Evolutionary conservation across 2,329 filamentous ascomycete genomes (phyloP), one percentile per base, ranked within the genome.

Genomic region (Fusarium temperatum): DNA sequence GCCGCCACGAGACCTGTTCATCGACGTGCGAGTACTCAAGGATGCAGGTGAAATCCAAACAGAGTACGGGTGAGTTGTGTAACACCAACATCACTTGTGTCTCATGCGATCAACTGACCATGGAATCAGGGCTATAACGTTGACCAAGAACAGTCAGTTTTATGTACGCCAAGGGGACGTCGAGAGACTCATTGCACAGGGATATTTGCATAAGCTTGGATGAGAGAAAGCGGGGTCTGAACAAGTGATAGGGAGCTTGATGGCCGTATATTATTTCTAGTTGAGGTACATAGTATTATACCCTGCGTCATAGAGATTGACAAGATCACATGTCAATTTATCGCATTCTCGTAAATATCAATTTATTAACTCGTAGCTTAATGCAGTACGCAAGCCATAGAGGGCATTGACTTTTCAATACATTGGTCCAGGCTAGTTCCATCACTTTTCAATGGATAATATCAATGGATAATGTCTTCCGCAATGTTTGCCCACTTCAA

Each of bases 11-110:
- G 96, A 99, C 83, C 85, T 99, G 60, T 99, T 98, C 82, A 97
- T 99, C 78, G 96, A 99, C 82, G 96, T 99, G 41, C 88, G 96
- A 53, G 96, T 99, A 55, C 84, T 99, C 73, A 98, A 96, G 82
- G 96, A 99, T 85, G 96, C 96, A 3, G 96, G 97, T 9, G 96
- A 99, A 86, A 98, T 99, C 74, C 96, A 99, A 85, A 99, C 96
- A 1, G 97, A 99, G 87, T 99, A 99, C 81, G 96, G 96, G 93
- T 97, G 87, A 83, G 92, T 86, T 26, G 36, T 17, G 51, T 36
- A n/a, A 50, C 26, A 44, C 26, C 24, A 39, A 38, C 58, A n/a
- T 58, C 24, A 20, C 22, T 30, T 39, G 26, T 39, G 38, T 54
- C 53, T 22, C 26, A 39, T 44, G 50, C 39, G 22, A 28, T 50